Percentiles rank a stretch among this genome's conserved stretches.
Conservation (phyloP, 768 basidiomycete genomes). For the Chiua virens region DNA sequence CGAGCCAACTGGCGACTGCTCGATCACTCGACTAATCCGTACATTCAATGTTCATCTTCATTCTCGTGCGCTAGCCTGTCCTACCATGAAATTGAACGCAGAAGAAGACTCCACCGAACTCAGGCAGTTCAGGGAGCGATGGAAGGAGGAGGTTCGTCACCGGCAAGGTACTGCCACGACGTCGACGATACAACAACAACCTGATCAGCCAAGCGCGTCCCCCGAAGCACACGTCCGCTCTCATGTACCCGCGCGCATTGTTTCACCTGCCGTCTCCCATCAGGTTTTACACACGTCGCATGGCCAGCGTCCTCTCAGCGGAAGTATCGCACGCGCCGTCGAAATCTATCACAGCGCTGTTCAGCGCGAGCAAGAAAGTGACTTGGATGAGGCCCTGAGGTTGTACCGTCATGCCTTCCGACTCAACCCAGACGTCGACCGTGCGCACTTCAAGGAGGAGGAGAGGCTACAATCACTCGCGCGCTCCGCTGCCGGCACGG, state of each 20-base stretch:
- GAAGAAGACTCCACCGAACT: slow-evolving; percentile 61
- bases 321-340: slow-evolving; percentile 49
- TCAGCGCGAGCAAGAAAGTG: slow-evolving; percentile 67
- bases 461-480: slow-evolving; percentile 21
- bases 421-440: slow-evolving; percentile 73
- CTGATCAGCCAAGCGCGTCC: background rate
- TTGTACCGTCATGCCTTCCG: slow-evolving; percentile 83
- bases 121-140: slow-evolving; percentile 66
- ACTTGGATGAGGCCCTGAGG: slow-evolving; percentile 71
- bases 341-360: slow-evolving; percentile 70
- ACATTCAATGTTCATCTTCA: background rate
- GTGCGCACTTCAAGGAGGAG: slow-evolving; percentile 63
- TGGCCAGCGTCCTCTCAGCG: slow-evolving; percentile 33
- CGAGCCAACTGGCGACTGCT: too few species aligned
- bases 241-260: background rate
- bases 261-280: slow-evolving; percentile 10
- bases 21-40: too few species aligned
- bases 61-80: background rate
- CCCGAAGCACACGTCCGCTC: slow-evolving; percentile 8
- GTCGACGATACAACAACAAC: too few species aligned
- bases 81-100: background rate
- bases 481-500: slow-evolving; percentile 36
- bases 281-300: slow-evolving; percentile 21
- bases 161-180: too few species aligned
- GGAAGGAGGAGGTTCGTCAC: slow-evolving; percentile 63